Base-by-base conservation (phyloP, 2,329 filamentous ascomycete species). In the Monosporascus sp. region DNA sequence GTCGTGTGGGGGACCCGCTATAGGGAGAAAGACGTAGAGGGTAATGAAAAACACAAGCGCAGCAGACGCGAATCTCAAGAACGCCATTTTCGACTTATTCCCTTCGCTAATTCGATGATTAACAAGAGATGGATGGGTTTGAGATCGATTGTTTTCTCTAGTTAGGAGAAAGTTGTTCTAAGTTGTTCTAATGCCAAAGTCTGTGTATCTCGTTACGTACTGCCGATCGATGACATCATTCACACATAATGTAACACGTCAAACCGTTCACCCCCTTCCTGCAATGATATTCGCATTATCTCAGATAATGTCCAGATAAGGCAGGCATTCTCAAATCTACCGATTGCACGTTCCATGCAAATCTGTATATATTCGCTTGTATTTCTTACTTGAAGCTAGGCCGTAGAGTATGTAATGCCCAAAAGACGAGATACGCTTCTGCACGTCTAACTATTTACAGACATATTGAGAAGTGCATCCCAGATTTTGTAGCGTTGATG, bases 171-270 rank as follows among this genome's bases (percentile, higher is more conserved):
- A n/a, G n/a, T n/a, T n/a, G n/a, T n/a, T n/a, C n/a, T n/a, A 14
- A 7, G 31, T 35, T 35, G 11, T 35, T 11, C 28, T 35, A 11
- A 14, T 40, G n/a, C 17, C 17, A 40, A 40, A 40, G 40, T 43
- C 18, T 9, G 17, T 24, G 8, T 9, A 18, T n/a, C 40, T 18
- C 22, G 4, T 43, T 43, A 6, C 2, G 3, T 9, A 24, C 24
- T 14, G 9, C 8, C 18, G 7, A n/a, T 17, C 24, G 14, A 59
- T 60, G 58, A 60, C 58, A 58, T 60, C 58, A 60, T 54, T 20
- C 1, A 51, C 24, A 17, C 44, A 50, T 44, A 53, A 49, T 43
- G 37, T 50, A 31, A 40, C 28, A 28, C 26, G 53, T 41, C 2
- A 24, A 41, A 20, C 17, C 49, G 43, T 57, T 45, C 31, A 44